Evolutionary conservation across 108 stramenopile genomes (phyloP).

Genomic region (Nitzschia sp.): DNA sequence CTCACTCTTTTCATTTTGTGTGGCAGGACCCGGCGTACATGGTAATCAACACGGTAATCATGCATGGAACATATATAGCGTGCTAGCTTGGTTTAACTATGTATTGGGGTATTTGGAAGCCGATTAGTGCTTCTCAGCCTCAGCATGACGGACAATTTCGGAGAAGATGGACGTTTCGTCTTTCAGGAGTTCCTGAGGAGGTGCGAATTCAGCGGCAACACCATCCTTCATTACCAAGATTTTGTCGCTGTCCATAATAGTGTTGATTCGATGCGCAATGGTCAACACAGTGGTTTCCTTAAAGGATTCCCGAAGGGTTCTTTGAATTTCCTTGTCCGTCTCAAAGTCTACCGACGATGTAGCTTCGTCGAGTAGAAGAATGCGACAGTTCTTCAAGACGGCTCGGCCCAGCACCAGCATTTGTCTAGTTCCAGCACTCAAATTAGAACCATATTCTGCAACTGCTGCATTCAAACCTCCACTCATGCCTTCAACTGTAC

Average conservation of each 20-base stretch:
- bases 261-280: conserved; percentile 94
- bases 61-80: no score
- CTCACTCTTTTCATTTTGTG: no score
- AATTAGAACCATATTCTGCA: conserved; percentile 90
- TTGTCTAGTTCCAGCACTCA: conserved; percentile 89
- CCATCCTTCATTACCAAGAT: conserved; percentile 91
- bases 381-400: conserved; percentile 66
- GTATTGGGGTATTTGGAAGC: background rate
- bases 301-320: conserved; percentile 69
- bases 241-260: conserved; percentile 92
- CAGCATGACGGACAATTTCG: conserved; percentile 72
- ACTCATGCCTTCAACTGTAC: conserved; percentile 59
- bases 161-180: conserved; percentile 69
- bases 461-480: conserved; percentile 62
- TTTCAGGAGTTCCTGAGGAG: conserved; percentile 82
- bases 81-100: background rate
- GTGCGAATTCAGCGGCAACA: conserved; percentile 72
- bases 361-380: conserved; percentile 90
- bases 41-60: no score
- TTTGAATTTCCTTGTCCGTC: conserved; percentile 84
- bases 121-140: conserved; percentile 31
- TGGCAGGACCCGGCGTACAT: no score
- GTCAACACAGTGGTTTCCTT: conserved; percentile 75
- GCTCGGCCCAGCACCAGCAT: conserved; percentile 92
- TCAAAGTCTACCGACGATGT: conserved; percentile 85